These are phyloP conservation scores for Hibiscus mutabilis DNA, from an alignment of 345 rosid species.

Conservation along the genomic window DNA sequence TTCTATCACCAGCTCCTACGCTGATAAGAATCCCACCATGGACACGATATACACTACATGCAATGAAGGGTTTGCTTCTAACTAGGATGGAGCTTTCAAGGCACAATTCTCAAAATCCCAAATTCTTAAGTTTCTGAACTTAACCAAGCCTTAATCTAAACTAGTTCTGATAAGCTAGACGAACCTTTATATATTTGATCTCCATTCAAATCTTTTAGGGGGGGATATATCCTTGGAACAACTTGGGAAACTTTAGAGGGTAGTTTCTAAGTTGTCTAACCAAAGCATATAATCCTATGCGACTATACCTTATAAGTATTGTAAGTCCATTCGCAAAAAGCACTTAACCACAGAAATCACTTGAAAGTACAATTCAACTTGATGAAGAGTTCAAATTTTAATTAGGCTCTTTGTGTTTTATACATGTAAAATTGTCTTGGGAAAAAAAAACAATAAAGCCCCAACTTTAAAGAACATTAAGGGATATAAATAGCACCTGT, in stretches of 20 bases:
- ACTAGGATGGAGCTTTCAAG: neutral
- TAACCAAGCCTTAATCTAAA: neutral
- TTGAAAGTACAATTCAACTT: neutral
- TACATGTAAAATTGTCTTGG: neutral
- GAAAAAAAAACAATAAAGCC: neutral
- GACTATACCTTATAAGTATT: neutral
- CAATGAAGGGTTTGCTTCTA: conserved; percentile 13
- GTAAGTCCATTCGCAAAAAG: neutral
- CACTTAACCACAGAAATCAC: neutral
- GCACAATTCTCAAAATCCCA: neutral
- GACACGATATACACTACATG: conserved; percentile 19
- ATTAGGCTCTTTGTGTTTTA: neutral
- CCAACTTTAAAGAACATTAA: conserved; percentile 9
- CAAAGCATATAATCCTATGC: neutral
- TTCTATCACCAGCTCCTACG: conserved; percentile 16
- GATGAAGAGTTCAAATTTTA: neutral
- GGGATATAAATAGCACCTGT: conserved; percentile 22
- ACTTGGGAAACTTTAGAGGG: neutral
- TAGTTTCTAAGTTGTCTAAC: neutral
- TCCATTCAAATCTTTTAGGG: neutral
- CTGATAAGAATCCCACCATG: conserved; percentile 22
- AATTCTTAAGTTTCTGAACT: neutral
- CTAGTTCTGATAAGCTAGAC: neutral
- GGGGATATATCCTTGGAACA: neutral
- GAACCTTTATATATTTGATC: neutral